Base-by-base conservation (phyloP, 2,329 filamentous ascomycete genomes). In the Grosmannia huntii region DNA sequence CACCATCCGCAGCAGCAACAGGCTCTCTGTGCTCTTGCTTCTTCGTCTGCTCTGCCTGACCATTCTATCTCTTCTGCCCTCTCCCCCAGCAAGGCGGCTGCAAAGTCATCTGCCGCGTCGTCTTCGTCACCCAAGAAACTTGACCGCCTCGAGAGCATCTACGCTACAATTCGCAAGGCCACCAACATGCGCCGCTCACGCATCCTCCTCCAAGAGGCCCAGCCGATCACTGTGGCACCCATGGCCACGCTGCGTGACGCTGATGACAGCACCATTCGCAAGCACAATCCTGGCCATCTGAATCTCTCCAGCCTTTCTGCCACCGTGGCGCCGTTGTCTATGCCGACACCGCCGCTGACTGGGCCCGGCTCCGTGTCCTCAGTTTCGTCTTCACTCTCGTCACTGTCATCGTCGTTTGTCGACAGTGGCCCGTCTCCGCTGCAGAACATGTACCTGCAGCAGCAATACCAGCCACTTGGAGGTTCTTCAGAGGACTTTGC, bases 141-240 rank as follows among this genome's bases (percentile, higher is more conserved):
- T 9, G 60, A 67, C 46, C 66, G 68, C 16, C 59, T 71, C 12
- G 67, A 66, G 57, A 62, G 61, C 33, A 62, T 70, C 48, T 70
- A 67, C 64, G 63, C 65, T 27, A 67, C 66, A 54, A 64, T 70
- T 53, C 66, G 67, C 57, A 66, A 65, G 60, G 69, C 68, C 55
- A 60, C 63, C 31, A 64, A 46, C 36, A 63, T 61, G 61, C 62
- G 62, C 21, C 63, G 62, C 55, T 61, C 61, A 12, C 60, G 62
- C 52, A 11, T 53, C 31, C 48, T 55, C 9, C 19, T 58, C 28
- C 59, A 59, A 14, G 60, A 62, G 33, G 55, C 58, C 14, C 52
- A 51, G 16, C 55, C 58, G 31, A 55, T 57, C 19, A 64, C 63
- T 10, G 57, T 63, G 5, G 60, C 60, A 7, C 63, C 63, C 48